These are phyloP conservation scores for Coccomyxa subellipsoidea DNA, from an alignment of 163 green algal species.

Conservation along the genomic window DNA sequence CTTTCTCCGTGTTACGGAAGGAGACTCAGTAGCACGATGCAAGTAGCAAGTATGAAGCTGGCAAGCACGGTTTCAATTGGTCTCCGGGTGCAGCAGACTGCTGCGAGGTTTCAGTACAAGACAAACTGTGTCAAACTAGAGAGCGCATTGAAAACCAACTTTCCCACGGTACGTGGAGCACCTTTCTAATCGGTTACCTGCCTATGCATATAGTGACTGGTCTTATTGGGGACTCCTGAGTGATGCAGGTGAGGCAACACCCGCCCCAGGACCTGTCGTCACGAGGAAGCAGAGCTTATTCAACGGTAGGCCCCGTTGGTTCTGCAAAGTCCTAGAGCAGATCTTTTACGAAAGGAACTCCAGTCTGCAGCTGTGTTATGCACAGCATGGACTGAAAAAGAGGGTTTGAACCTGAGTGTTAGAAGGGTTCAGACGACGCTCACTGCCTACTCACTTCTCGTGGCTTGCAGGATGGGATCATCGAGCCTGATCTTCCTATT, in stretches of 20 bases:
- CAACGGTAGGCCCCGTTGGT: slow-evolving; percentile 6
- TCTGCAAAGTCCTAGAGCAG: slow-evolving; percentile 8
- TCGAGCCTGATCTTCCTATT: neutral
- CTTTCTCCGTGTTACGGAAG: no score
- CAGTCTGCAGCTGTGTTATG: slow-evolving; percentile 4
- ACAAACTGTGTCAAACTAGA: neutral
- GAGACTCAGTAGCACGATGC: no score
- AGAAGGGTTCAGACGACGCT: neutral
- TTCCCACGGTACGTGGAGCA: no score
- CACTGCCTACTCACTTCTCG: neutral
- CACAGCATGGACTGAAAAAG: no score
- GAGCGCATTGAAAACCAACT: neutral
- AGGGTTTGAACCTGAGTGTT: neutral
- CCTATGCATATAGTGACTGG: no score
- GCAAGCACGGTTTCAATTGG: neutral
- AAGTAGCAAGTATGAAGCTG: slow-evolving; percentile 1
- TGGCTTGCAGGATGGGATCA: no score
- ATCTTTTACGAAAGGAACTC: neutral
- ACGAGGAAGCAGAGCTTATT: slow-evolving; percentile 6
- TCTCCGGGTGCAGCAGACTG: slow-evolving; percentile 7
- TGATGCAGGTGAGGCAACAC: slow-evolving; percentile 8
- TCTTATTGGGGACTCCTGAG: neutral
- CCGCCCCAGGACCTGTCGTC: neutral
- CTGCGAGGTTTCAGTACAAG: slow-evolving; percentile 8
- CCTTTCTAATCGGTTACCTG: no score